phyloP scores from a whole-genome alignment of 2,329 filamentous ascomycete genomes.

The Paecilomyces niveus region DNA sequence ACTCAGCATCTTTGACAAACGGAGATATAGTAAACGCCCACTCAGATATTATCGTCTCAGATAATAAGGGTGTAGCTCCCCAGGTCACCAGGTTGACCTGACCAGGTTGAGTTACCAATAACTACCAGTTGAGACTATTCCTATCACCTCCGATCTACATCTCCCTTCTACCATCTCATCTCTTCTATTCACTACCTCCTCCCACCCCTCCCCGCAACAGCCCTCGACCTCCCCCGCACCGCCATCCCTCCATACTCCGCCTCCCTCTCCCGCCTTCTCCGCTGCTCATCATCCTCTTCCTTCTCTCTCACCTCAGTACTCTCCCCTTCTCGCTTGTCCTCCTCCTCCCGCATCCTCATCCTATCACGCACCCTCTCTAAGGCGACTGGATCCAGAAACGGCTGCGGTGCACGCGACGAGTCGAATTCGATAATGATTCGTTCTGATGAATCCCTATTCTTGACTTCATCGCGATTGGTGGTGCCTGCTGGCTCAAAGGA shows the following conservation, averaged over 20 bases:
- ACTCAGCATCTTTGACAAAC: not conserved
- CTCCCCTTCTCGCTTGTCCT: not conserved
- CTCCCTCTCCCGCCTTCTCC: conserved; percentile 14
- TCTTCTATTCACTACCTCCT: not conserved
- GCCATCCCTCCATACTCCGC: conserved; percentile 28
- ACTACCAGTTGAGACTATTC: too few relatives aligned
- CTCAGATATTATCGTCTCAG: too few relatives aligned
- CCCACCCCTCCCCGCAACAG: conserved; percentile 1
- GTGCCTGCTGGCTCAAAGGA: not conserved
- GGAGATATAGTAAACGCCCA: not conserved
- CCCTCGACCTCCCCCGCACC: conserved; percentile 19
- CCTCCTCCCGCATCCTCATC: conserved; percentile 1
- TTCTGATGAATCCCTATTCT: conserved; percentile 24
- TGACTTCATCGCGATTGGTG: conserved; percentile 1
- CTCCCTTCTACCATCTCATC: not conserved
- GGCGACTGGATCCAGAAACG: conserved; percentile 30
- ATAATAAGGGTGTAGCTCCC: too few relatives aligned
- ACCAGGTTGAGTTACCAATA: too few relatives aligned
- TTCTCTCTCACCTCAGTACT: conserved; percentile 5
- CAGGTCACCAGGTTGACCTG: too few relatives aligned
- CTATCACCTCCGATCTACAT: too few relatives aligned
- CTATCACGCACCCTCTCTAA: conserved; percentile 21
- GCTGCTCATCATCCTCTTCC: conserved; percentile 7
- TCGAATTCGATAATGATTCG: conserved; percentile 21
- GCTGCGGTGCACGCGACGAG: conserved; percentile 26